Percentiles rank a stretch among this genome's conserved stretches.
Evolutionary conservation across 208 protist species (phyloP).

Genomic region (Histomonas meleagridis): DNA sequence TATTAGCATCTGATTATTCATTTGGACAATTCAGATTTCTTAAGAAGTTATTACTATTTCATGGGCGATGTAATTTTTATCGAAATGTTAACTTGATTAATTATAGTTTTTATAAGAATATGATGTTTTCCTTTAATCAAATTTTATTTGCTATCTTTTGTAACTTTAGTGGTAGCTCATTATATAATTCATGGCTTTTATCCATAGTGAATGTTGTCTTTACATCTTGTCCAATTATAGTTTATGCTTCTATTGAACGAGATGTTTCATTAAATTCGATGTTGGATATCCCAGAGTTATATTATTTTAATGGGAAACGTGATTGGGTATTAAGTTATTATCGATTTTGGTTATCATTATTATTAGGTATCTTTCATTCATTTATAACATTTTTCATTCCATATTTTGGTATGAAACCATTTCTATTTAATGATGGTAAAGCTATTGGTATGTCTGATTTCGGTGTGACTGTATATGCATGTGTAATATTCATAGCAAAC

Average conservation of each 20-base stretch:
- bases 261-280: slow-evolving; percentile 38
- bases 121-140: slow-evolving; percentile 41
- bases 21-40: slow-evolving; percentile 77
- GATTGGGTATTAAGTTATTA: slow-evolving; percentile 30
- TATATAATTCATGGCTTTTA: slow-evolving; percentile 35
- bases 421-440: not conserved
- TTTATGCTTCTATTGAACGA: slow-evolving; percentile 34
- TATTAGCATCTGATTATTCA: slow-evolving; percentile 66
- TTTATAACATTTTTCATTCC: slow-evolving; percentile 27
- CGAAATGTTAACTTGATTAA: slow-evolving; percentile 74
- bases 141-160: slow-evolving; percentile 42
- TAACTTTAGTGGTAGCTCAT: slow-evolving; percentile 38
- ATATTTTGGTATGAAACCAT: not conserved
- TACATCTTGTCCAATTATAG: slow-evolving; percentile 39
- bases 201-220: slow-evolving; percentile 42
- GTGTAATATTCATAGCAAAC: slow-evolving; percentile 27
- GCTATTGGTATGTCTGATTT: not conserved
- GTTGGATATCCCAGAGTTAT: slow-evolving; percentile 31
- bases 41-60: slow-evolving; percentile 70
- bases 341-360: not conserved
- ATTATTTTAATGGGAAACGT: slow-evolving; percentile 26
- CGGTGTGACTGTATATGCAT: not conserved
- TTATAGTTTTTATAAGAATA: slow-evolving; percentile 86
- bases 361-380: not conserved
- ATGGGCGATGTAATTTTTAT: slow-evolving; percentile 73